Evolutionary conservation across 108 stramenopile genomes (phyloP).

Genomic region (Cyclotella sp.): DNA sequence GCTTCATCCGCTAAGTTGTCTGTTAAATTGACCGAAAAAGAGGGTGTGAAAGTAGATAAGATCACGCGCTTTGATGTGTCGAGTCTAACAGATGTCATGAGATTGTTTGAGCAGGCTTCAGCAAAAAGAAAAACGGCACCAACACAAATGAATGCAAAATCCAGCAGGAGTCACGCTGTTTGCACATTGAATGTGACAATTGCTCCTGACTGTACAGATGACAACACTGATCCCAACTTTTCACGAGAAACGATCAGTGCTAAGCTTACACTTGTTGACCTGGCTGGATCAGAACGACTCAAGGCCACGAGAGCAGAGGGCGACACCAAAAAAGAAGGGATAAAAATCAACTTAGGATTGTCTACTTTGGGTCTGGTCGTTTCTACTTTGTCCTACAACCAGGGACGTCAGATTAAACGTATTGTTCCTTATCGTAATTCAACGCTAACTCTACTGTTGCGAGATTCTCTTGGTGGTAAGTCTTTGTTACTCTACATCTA

Average conservation of each 20-base stretch:
- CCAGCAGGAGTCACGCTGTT: constrained; percentile 92
- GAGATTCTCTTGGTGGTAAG: constrained; percentile 86
- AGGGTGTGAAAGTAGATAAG: constrained; percentile 74
- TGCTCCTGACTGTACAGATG: constrained; percentile 21
- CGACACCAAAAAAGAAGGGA: constrained; percentile 89
- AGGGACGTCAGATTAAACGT: constrained; percentile 13
- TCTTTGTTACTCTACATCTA: background rate
- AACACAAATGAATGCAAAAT: constrained; percentile 91
- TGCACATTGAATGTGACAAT: constrained; percentile 83
- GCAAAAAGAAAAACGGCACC: constrained; percentile 71
- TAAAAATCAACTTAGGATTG: constrained; percentile 96
- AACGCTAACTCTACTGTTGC: constrained; percentile 78
- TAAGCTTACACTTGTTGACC: constrained; percentile 87
- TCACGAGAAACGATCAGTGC: constrained; percentile 42
- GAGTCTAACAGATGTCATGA: constrained; percentile 56
- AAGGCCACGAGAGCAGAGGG: constrained; percentile 85
- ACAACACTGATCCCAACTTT: background rate
- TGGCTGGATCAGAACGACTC: constrained; percentile 92
- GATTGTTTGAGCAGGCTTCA: constrained; percentile 67
- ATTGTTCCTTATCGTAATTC: constrained; percentile 79
- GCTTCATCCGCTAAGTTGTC: constrained; percentile 40
- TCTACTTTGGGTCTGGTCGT: constrained; percentile 97
- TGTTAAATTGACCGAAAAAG: constrained; percentile 53
- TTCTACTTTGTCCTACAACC: constrained; percentile 78
- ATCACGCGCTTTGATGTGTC: constrained; percentile 56